These are phyloP conservation scores for Viridothelium virens DNA, from an alignment of 495 filamentous ascomycete species.

Conservation along the genomic window DNA sequence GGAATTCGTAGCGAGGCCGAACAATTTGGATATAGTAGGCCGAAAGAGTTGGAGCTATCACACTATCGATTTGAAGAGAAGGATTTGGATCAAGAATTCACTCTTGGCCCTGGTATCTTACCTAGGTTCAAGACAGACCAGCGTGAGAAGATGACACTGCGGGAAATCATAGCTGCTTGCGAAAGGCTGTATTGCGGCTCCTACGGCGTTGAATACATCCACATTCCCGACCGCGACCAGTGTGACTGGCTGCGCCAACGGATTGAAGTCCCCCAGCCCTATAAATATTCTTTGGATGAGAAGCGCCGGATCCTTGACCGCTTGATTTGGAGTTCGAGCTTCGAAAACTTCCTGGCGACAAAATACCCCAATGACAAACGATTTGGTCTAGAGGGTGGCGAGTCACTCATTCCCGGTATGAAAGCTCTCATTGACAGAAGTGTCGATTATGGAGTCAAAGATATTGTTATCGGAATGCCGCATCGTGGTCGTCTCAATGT, in stretches of 20 bases:
- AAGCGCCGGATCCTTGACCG: slow-evolving; percentile 96
- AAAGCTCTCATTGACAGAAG: slow-evolving; percentile 97
- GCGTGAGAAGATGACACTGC: slow-evolving; percentile 89
- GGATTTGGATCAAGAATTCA: slow-evolving; percentile 88
- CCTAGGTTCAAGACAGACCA: slow-evolving; percentile 82
- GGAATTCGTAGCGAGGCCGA: slow-evolving; percentile 82
- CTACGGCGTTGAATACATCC: slow-evolving; percentile 96
- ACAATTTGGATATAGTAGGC: slow-evolving; percentile 78
- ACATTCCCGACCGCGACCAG: slow-evolving; percentile 93
- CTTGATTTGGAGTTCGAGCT: slow-evolving; percentile 95
- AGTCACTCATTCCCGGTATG: slow-evolving; percentile 95
- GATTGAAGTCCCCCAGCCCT: slow-evolving; percentile 85
- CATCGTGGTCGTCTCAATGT: slow-evolving; percentile 98
- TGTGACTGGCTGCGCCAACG: slow-evolving; percentile 97
- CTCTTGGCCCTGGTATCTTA: slow-evolving; percentile 87
- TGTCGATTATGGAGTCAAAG: slow-evolving; percentile 96
- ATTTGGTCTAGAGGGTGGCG: slow-evolving; percentile 95
- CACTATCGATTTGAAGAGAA: slow-evolving; percentile 92
- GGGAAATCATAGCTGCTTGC: slow-evolving; percentile 88
- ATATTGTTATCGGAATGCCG: slow-evolving; percentile 98
- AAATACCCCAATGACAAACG: slow-evolving; percentile 99
- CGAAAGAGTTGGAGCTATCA: slow-evolving; percentile 85
- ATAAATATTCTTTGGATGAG: slow-evolving; percentile 93
- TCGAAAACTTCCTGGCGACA: slow-evolving; percentile 85
- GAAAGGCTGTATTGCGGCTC: slow-evolving; percentile 95